These are phyloP conservation scores for Fusarium sp. DNA, from an alignment of 2,329 filamentous ascomycete species.

Conservation along the genomic window DNA sequence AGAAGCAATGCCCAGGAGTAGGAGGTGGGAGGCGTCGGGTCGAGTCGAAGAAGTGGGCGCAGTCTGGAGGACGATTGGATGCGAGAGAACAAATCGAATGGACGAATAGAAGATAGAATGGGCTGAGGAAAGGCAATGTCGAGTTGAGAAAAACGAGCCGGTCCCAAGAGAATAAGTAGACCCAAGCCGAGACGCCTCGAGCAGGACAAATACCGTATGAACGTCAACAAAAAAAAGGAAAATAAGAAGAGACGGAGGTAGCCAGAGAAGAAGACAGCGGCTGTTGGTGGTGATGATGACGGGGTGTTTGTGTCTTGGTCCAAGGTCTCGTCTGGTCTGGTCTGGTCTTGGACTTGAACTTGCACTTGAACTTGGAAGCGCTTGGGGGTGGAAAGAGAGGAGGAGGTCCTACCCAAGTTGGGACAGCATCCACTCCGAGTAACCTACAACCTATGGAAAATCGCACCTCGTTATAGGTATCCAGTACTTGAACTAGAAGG, in stretches of 20 bases:
- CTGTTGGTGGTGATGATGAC: conserved; percentile 35
- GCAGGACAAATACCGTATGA: conserved; percentile 10
- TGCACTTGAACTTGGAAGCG: conserved; percentile 33
- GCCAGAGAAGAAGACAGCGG: conserved; percentile 25
- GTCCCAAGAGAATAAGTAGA: conserved; percentile 27
- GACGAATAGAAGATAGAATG: conserved; percentile 22
- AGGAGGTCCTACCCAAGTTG: conserved; percentile 38
- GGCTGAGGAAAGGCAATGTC: conserved; percentile 29
- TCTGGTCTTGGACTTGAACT: conserved; percentile 24
- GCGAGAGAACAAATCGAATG: conserved; percentile 30
- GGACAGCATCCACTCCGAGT: conserved; percentile 28
- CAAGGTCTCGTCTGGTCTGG: conserved; percentile 16
- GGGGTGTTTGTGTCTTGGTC: conserved; percentile 35
- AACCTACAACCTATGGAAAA: conserved; percentile 14
- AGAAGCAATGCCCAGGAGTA: conserved; percentile 9
- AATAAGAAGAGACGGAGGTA: conserved; percentile 16
- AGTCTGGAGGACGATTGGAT: conserved; percentile 29
- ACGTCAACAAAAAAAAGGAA: conserved; percentile 22
- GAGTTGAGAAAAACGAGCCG: conserved; percentile 27
- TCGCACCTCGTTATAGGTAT: conserved; percentile 19
- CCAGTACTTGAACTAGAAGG: background rate
- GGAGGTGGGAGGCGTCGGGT: conserved; percentile 15
- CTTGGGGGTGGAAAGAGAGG: conserved; percentile 34
- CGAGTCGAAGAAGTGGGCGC: conserved; percentile 25
- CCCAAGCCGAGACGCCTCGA: conserved; percentile 14